These are phyloP conservation scores for Glycine latifolia DNA, from an alignment of 306 rosid species.

Conservation along the genomic window DNA sequence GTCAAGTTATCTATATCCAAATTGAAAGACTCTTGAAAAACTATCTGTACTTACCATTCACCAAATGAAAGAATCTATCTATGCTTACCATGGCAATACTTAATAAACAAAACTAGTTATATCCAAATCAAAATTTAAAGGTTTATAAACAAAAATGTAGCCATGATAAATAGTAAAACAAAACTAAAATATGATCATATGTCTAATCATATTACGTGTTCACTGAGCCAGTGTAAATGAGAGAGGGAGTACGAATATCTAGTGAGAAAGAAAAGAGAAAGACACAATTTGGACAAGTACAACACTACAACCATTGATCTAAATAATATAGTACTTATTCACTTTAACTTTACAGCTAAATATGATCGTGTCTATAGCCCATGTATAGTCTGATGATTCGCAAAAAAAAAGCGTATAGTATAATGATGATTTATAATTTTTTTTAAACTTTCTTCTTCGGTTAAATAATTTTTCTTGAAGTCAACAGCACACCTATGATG, in stretches of 20 bases:
- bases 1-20: not conserved
- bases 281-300: not conserved
- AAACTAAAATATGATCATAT: not conserved
- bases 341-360: slow-evolving; percentile 15
- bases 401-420: not conserved
- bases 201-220: not conserved
- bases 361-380: not conserved
- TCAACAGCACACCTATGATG: not conserved
- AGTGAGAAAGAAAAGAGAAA: not conserved
- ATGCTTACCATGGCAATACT: not conserved
- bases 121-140: not conserved
- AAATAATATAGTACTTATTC: not conserved
- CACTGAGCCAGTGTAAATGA: not conserved
- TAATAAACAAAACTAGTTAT: not conserved
- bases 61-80: no score
- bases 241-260: not conserved
- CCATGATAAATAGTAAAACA: not conserved
- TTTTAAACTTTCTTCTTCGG: not conserved
- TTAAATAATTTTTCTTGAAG: not conserved
- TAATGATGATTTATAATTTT: not conserved
- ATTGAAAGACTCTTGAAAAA: not conserved
- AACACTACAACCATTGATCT: not conserved
- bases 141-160: not conserved
- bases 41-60: no score
- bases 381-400: not conserved